phyloP scores from a whole-genome alignment of 23 red algal genomes.

The Cyanidiococcus yangmingshanensis region DNA sequence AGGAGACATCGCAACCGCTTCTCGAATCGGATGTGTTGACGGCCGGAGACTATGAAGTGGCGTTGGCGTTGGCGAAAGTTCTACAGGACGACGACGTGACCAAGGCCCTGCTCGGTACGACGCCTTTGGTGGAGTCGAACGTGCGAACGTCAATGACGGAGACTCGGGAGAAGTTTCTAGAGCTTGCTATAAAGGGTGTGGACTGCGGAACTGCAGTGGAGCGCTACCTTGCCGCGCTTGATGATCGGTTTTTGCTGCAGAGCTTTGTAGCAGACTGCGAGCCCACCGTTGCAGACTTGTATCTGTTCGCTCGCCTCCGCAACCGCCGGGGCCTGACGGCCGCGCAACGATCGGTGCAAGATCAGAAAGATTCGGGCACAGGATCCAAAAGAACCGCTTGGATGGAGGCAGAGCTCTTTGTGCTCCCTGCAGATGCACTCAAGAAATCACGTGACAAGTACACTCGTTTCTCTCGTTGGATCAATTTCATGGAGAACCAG shows the following conservation, averaged over 20 bases:
- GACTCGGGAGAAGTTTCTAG: not conserved
- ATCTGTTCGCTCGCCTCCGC: not conserved
- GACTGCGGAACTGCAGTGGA: not conserved
- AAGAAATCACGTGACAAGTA: not conserved
- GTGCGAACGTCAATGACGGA: not conserved
- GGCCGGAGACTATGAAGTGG: not conserved
- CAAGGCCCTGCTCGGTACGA: not conserved
- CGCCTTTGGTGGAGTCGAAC: not conserved
- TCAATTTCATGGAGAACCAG: conserved; percentile 12
- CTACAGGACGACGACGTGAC: not conserved
- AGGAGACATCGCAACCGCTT: not conserved
- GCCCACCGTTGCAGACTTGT: conserved; percentile 5
- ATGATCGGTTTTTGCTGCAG: not conserved
- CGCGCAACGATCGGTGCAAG: not conserved
- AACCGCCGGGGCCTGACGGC: conserved; percentile 4
- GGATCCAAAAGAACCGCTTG: not conserved
- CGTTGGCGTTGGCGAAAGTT: not conserved
- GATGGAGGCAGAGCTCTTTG: not conserved
- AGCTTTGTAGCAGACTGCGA: conserved; percentile 3
- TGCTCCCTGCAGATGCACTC: conserved; percentile 3
- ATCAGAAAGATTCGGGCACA: not conserved
- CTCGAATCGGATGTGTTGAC: not conserved
- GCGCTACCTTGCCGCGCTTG: not conserved
- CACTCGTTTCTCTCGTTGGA: not conserved
- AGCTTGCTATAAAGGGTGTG: not conserved